Conservation (phyloP, 2,329 filamentous ascomycete species). For the Paramyrothecium sp. region DNA sequence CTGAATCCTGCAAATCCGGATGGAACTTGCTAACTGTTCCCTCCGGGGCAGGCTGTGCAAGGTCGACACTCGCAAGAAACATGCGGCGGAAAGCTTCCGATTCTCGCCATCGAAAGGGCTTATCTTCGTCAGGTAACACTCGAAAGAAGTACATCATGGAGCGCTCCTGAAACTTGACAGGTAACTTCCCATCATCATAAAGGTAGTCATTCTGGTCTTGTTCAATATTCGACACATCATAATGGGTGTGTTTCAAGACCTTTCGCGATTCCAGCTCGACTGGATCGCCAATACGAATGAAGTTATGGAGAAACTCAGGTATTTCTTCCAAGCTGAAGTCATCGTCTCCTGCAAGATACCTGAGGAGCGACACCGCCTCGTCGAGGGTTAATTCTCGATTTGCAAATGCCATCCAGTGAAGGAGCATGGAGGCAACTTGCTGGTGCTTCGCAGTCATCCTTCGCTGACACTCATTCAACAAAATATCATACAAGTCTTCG, state of each 20-base stretch:
- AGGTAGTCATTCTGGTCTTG: slow-evolving; percentile 11
- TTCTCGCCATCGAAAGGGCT: slow-evolving; percentile 5
- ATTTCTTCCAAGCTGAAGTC: slow-evolving; percentile 25
- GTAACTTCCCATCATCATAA: slow-evolving; percentile 22
- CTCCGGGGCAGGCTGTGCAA: slow-evolving; percentile 8
- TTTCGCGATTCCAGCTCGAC: slow-evolving; percentile 7
- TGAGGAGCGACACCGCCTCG: slow-evolving; percentile 18
- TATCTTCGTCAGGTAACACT: slow-evolving; percentile 6
- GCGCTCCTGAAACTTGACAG: slow-evolving; percentile 25
- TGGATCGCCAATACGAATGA: slow-evolving; percentile 21
- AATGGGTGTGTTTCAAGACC: background rate
- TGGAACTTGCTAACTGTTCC: background rate
- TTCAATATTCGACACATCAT: slow-evolving; percentile 13
- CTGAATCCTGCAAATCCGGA: slow-evolving; percentile 7
- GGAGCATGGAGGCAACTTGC: slow-evolving; percentile 14
- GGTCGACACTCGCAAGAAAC: slow-evolving; percentile 12
- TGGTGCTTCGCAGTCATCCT: slow-evolving; percentile 14
- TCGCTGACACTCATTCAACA: slow-evolving; percentile 22
- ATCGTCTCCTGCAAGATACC: slow-evolving; percentile 10
- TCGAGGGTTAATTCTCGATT: slow-evolving; percentile 15
- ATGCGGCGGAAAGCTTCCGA: slow-evolving; percentile 23
- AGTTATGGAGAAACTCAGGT: slow-evolving; percentile 19
- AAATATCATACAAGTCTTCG: slow-evolving; percentile 22
- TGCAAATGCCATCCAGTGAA: slow-evolving; percentile 26
- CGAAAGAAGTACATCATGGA: slow-evolving; percentile 26